These are phyloP conservation scores for Phytophthora megakarya DNA, from an alignment of 352 stramenopile genomes.

Conservation along the genomic window DNA sequence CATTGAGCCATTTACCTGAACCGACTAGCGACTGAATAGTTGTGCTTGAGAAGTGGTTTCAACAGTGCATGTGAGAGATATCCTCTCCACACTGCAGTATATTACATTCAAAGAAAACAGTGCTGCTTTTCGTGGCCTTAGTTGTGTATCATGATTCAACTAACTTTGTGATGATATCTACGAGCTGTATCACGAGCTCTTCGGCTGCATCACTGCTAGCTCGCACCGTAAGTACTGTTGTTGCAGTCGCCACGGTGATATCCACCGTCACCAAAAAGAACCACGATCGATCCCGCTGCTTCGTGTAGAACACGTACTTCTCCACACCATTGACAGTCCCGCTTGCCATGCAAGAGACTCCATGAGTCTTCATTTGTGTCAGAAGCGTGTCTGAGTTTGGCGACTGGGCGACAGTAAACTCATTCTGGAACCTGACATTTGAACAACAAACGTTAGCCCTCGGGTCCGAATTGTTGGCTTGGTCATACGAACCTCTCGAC, in stretches of 20 bases:
- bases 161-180: slow-evolving; percentile 31
- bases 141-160: slow-evolving; percentile 7
- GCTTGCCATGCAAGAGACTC: slow-evolving; percentile 74
- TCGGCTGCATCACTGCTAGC: slow-evolving; percentile 55
- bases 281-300: slow-evolving; percentile 48
- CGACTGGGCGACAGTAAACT: slow-evolving; percentile 23
- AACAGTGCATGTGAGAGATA: slow-evolving; percentile 11
- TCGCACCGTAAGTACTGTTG: slow-evolving; percentile 46
- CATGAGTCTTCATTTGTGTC: slow-evolving; percentile 44
- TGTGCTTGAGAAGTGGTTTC: slow-evolving; percentile 1
- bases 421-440: slow-evolving; percentile 39
- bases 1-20: slow-evolving; percentile 1
- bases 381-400: slow-evolving; percentile 42
- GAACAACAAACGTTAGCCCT: slow-evolving; percentile 2
- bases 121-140: not conserved
- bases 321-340: slow-evolving; percentile 67
- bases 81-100: slow-evolving; percentile 23
- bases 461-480: not conserved
- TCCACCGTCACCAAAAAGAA: slow-evolving; percentile 67
- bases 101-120: slow-evolving; percentile 36
- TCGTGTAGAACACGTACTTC: slow-evolving; percentile 82
- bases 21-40: slow-evolving; percentile 13
- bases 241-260: slow-evolving; percentile 45
- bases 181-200: slow-evolving; percentile 50
- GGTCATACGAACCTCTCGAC: slow-evolving; percentile 50